Conservation (phyloP, 768 basidiomycete species). For the Galerina sulciceps region DNA sequence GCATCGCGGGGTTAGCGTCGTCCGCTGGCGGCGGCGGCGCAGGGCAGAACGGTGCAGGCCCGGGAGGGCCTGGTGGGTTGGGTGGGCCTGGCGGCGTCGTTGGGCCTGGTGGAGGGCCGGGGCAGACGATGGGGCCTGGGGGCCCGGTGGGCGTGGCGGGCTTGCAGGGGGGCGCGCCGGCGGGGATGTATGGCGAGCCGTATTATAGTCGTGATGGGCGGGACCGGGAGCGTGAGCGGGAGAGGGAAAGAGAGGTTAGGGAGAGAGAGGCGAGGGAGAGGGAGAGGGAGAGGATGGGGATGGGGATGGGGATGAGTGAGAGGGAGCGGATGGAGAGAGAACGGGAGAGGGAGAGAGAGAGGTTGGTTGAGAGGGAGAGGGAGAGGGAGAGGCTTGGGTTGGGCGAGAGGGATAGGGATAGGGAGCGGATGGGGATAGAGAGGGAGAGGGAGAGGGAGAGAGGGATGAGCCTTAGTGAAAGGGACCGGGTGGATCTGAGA, state of each 20-base stretch:
- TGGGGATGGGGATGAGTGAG: neutral
- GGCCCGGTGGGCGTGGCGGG: neutral
- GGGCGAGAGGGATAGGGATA: slow-evolving; percentile 30
- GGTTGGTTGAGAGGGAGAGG: slow-evolving; percentile 6
- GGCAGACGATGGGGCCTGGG: slow-evolving; percentile 21
- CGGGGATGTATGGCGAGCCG: slow-evolving; percentile 19
- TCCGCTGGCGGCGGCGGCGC: neutral
- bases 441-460: slow-evolving; percentile 28
- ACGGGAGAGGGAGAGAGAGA: slow-evolving; percentile 23
- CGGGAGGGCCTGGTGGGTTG: slow-evolving; percentile 19
- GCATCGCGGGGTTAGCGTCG: slow-evolving; percentile 25
- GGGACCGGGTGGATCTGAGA: slow-evolving; percentile 30
- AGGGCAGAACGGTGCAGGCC: neutral
- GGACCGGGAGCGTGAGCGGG: slow-evolving; percentile 18
- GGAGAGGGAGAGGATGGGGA: neutral
- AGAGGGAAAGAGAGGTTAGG: slow-evolving; percentile 18
- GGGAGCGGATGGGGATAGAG: slow-evolving; percentile 30
- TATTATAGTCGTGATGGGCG: slow-evolving; percentile 19
- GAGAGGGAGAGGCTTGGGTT: slow-evolving; percentile 17
- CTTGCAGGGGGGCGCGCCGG: slow-evolving; percentile 15
- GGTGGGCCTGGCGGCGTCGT: slow-evolving; percentile 10
- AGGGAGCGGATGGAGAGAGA: slow-evolving; percentile 40
- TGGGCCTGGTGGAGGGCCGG: slow-evolving; percentile 21
- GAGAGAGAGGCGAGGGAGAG: slow-evolving; percentile 18
- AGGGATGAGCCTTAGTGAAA: slow-evolving; percentile 35